These are phyloP conservation scores for Phialocephala subalpina DNA, from an alignment of 2,329 filamentous ascomycete genomes.

Conservation along the genomic window DNA sequence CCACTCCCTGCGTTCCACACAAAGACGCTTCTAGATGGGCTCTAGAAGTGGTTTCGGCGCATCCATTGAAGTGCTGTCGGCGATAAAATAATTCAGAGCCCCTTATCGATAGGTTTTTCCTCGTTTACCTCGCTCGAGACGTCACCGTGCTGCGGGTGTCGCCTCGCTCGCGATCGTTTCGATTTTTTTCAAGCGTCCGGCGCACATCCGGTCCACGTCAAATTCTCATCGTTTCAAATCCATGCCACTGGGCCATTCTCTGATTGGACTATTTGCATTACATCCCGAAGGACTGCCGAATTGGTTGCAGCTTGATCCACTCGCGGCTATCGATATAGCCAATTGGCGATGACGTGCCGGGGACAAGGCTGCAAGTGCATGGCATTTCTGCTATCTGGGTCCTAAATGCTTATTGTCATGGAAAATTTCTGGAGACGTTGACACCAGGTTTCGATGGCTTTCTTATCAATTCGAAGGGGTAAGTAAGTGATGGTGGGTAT, in stretches of 20 bases:
- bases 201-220: not conserved
- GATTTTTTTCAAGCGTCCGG: not conserved
- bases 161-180: not conserved
- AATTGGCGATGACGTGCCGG: not conserved
- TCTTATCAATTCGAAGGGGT: not conserved
- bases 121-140: not conserved
- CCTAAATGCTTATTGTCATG: conserved; percentile 2
- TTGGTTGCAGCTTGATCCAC: not conserved
- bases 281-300: conserved; percentile 9
- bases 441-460: not conserved
- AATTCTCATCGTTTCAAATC: not conserved
- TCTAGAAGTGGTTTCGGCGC: not conserved
- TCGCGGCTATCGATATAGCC: not conserved
- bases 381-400: not conserved
- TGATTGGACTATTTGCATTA: not conserved
- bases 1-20: not conserved
- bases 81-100: not conserved
- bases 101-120: too few species aligned
- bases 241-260: not conserved
- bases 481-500: not conserved
- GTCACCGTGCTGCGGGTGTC: not conserved
- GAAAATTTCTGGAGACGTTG: conserved; percentile 1
- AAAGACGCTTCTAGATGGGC: not conserved
- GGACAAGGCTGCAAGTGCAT: conserved; percentile 6
- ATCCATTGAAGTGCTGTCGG: not conserved